Evolutionary conservation across 2,329 filamentous ascomycete species (phyloP).

Genomic region (Nemania abortiva): DNA sequence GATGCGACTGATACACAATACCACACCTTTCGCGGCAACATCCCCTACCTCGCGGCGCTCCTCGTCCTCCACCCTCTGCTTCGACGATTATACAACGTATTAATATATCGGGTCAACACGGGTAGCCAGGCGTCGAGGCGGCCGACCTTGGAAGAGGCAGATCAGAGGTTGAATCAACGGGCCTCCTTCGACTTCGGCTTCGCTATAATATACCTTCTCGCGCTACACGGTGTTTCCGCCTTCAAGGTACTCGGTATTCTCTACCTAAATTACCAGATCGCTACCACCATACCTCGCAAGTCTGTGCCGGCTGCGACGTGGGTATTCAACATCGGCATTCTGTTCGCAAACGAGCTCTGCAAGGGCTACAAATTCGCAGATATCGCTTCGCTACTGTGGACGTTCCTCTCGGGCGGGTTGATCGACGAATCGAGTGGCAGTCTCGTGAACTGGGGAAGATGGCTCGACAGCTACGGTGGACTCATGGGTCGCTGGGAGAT

Average conservation of each 20-base stretch:
- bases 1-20: slow-evolving; percentile 95
- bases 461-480: slow-evolving; percentile 83
- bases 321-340: slow-evolving; percentile 85
- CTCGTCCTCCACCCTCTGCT: slow-evolving; percentile 83
- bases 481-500: slow-evolving; percentile 94
- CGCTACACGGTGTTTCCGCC: slow-evolving; percentile 86
- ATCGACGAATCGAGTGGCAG: slow-evolving; percentile 56
- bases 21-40: slow-evolving; percentile 82
- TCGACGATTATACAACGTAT: slow-evolving; percentile 76
- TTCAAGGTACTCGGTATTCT: slow-evolving; percentile 86
- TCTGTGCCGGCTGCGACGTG: slow-evolving; percentile 84
- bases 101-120: slow-evolving; percentile 57
- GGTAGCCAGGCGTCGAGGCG: slow-evolving; percentile 46
- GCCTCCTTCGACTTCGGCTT: slow-evolving; percentile 86
- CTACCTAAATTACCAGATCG: slow-evolving; percentile 83
- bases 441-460: slow-evolving; percentile 72
- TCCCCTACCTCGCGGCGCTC: slow-evolving; percentile 82
- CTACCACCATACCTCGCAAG: slow-evolving; percentile 75
- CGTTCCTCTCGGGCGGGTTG: slow-evolving; percentile 50
- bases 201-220: slow-evolving; percentile 80
- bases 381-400: slow-evolving; percentile 67
- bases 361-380: slow-evolving; percentile 79
- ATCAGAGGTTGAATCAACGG: slow-evolving; percentile 74
- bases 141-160: slow-evolving; percentile 58
- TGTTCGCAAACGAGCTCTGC: slow-evolving; percentile 91